These are phyloP conservation scores for Hibiscus syriacus DNA, from an alignment of 345 rosid genomes.

Conservation along the genomic window DNA sequence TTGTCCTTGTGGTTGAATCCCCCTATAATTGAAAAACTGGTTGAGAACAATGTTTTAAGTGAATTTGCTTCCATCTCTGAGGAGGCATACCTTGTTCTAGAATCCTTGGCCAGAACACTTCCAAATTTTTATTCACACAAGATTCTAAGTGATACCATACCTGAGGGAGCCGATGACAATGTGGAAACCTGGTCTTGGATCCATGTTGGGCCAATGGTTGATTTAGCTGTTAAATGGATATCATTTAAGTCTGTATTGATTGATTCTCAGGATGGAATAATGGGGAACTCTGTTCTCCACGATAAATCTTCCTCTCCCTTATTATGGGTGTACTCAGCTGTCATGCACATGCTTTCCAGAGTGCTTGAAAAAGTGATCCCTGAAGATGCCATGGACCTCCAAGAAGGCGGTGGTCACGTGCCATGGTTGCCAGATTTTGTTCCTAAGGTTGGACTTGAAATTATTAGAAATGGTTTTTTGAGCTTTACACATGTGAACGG, in stretches of 20 bases:
- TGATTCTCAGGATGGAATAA: conserved; percentile 23
- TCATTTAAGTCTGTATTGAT: conserved; percentile 37
- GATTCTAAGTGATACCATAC: conserved; percentile 12
- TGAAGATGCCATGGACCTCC: conserved; percentile 17
- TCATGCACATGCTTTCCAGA: no score
- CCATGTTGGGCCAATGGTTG: no score
- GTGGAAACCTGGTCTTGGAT: conserved; percentile 73
- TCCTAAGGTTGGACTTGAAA: conserved; percentile 72
- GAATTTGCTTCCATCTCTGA: conserved; percentile 50
- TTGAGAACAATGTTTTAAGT: conserved; percentile 45
- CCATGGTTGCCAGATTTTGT: conserved; percentile 88
- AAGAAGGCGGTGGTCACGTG: conserved; percentile 22
- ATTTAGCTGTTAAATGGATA: conserved; percentile 78
- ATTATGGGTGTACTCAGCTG: no score
- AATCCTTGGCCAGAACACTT: conserved; percentile 56
- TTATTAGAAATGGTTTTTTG: conserved; percentile 52
- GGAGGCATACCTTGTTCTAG: conserved; percentile 70
- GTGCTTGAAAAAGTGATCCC: conserved; percentile 62
- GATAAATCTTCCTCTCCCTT: no score
- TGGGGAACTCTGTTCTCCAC: conserved; percentile 18
- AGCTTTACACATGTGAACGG: conserved; percentile 25
- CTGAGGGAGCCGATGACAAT: conserved; percentile 15
- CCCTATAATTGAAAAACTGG: conserved; percentile 54
- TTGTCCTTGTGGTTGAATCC: conserved; percentile 80
- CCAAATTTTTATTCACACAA: no score